Evolutionary conservation across 2,329 filamentous ascomycete genomes (phyloP).

Genomic region (Aspergillus niger): DNA sequence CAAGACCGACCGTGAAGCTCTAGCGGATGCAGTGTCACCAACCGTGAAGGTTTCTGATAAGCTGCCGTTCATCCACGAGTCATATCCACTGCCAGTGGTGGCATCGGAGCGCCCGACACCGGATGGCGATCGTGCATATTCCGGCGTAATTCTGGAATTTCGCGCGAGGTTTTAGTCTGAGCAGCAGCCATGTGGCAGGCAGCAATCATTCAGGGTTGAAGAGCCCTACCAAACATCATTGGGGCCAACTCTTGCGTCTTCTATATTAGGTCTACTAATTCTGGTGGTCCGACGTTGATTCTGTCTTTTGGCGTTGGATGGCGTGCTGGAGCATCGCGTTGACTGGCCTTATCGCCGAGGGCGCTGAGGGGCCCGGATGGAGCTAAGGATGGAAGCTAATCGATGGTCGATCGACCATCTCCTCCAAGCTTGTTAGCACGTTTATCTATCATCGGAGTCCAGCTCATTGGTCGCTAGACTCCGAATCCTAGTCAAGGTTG

Average conservation of each 20-base stretch:
- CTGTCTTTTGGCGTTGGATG: neutral
- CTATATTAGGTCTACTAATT: neutral
- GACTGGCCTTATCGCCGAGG: neutral
- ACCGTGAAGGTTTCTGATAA: conserved; percentile 1
- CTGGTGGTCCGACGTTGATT: neutral
- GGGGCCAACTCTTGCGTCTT: conserved; percentile 1
- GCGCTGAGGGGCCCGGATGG: neutral
- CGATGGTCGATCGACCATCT: neutral
- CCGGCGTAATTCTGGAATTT: neutral
- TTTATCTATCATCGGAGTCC: neutral
- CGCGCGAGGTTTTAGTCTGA: neutral
- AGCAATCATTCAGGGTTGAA: neutral
- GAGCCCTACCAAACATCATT: neutral
- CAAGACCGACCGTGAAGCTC: conserved; percentile 3
- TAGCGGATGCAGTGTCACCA: conserved; percentile 4
- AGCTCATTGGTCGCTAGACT: neutral
- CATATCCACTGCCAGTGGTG: neutral
- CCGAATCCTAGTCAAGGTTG: neutral
- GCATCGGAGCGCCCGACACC: neutral
- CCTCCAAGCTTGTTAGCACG: neutral
- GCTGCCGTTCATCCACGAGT: neutral
- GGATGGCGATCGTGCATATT: neutral
- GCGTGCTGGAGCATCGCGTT: neutral
- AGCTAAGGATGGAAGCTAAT: neutral
- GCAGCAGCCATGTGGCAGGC: neutral